Percentiles rank a stretch among this genome's conserved stretches.
Conservation (phyloP, 345 rosid genomes). For the Lagerstroemia speciosa region DNA sequence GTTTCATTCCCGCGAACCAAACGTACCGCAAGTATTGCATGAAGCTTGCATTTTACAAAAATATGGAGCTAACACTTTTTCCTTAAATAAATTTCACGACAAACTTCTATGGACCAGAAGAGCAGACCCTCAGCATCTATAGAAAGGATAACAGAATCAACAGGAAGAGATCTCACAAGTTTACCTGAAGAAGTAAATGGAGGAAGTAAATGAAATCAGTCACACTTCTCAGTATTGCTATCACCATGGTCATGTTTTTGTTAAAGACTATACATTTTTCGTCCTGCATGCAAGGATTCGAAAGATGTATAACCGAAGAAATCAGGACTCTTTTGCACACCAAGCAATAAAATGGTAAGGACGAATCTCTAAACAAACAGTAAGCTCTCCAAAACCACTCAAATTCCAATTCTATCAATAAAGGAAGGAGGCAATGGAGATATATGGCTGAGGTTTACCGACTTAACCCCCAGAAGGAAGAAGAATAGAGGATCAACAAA, state of each 20-base stretch:
- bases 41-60: neutral
- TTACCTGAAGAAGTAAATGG: slow-evolving; percentile 81
- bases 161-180: neutral
- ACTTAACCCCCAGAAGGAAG: slow-evolving; percentile 42
- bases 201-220: slow-evolving; percentile 59
- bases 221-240: slow-evolving; percentile 44
- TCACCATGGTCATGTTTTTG: slow-evolving; percentile 29
- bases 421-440: neutral
- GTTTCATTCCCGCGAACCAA: no score
- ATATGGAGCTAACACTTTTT: neutral
- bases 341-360: neutral
- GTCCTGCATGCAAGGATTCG: slow-evolving; percentile 30
- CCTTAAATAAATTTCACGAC: neutral
- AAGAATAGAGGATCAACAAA: slow-evolving; percentile 79
- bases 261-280: slow-evolving; percentile 45
- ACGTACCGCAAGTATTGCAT: neutral
- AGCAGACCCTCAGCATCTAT: slow-evolving; percentile 1
- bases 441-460: slow-evolving; percentile 31
- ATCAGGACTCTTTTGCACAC: neutral
- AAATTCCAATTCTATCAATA: neutral
- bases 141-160: neutral
- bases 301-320: neutral
- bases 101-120: neutral
- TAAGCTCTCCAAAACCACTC: neutral
- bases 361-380: slow-evolving; percentile 4